These are phyloP conservation scores for Saturnispora sanitii DNA, from an alignment of 805 yeast genomes.

Conservation along the genomic window DNA sequence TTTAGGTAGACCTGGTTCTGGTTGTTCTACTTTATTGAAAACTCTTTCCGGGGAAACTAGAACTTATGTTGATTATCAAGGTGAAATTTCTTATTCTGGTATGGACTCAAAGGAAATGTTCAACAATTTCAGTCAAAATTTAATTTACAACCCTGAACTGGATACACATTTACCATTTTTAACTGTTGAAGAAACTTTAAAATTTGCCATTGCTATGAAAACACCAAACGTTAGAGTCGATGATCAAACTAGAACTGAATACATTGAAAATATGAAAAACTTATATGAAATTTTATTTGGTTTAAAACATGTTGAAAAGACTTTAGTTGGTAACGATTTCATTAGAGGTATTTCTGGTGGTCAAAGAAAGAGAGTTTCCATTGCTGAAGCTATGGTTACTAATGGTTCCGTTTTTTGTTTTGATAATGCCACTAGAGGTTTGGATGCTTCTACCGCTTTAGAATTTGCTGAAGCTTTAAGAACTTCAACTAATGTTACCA, in stretches of 20 bases:
- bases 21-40: constrained; percentile 48
- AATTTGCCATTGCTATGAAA: constrained; percentile 44
- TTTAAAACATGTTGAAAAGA: constrained; percentile 47
- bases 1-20: constrained; percentile 53
- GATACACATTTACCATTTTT: constrained; percentile 48
- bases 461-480: constrained; percentile 54
- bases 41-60: constrained; percentile 35
- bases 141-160: constrained; percentile 45
- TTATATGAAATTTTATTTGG: constrained; percentile 46
- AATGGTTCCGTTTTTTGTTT: constrained; percentile 48
- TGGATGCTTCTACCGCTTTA: constrained; percentile 61
- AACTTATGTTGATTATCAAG: constrained; percentile 29
- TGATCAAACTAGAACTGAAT: constrained; percentile 30
- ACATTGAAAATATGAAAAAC: constrained; percentile 35
- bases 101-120: constrained; percentile 37
- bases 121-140: constrained; percentile 33
- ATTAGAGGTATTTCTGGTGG: constrained; percentile 68
- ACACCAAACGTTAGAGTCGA: constrained; percentile 42
- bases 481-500: constrained; percentile 46
- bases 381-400: constrained; percentile 52
- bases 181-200: constrained; percentile 44
- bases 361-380: constrained; percentile 61
- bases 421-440: constrained; percentile 65
- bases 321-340: constrained; percentile 58
- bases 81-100: constrained; percentile 39